These are phyloP conservation scores for Oropetium thomaeum DNA, from an alignment of 176 grass and related monocot genomes.

Conservation along the genomic window DNA sequence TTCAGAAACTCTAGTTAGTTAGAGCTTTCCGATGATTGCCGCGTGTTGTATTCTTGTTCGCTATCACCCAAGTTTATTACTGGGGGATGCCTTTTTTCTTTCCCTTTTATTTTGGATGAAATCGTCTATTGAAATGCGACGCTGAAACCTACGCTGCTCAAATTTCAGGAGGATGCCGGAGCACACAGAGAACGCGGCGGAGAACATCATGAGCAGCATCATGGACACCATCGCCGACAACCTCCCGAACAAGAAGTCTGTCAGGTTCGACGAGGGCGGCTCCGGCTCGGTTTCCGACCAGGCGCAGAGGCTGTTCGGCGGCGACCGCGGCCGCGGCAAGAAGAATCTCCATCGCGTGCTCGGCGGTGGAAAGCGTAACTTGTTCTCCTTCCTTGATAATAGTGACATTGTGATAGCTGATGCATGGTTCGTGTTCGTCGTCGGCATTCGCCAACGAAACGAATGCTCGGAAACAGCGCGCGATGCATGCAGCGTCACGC, in stretches of 20 bases:
- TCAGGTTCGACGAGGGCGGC: constrained; percentile 37
- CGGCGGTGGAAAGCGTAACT: constrained; percentile 64
- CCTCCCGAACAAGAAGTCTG: constrained; percentile 49
- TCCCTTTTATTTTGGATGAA: too few relatives aligned
- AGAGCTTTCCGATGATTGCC: too few relatives aligned
- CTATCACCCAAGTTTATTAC: too few relatives aligned
- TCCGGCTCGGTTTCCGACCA: constrained; percentile 44
- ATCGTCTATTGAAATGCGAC: neutral
- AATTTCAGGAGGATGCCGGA: constrained; percentile 42
- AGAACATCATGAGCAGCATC: constrained; percentile 53
- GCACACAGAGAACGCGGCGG: constrained; percentile 35
- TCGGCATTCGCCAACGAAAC: too few relatives aligned
- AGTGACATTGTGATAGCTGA: neutral
- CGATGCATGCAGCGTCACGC: too few relatives aligned
- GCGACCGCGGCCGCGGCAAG: neutral
- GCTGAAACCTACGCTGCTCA: neutral
- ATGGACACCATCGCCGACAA: constrained; percentile 58
- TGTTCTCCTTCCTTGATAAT: too few relatives aligned
- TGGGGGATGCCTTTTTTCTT: too few relatives aligned
- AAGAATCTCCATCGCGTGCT: constrained; percentile 60
- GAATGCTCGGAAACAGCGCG: too few relatives aligned
- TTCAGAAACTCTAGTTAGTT: too few relatives aligned
- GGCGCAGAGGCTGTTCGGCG: constrained; percentile 49
- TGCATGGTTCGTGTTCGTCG: too few relatives aligned
- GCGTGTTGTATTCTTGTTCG: too few relatives aligned